Evolutionary conservation across 2,329 filamentous ascomycete species (phyloP).

Genomic region (Phyllosticta citrichinensis): DNA sequence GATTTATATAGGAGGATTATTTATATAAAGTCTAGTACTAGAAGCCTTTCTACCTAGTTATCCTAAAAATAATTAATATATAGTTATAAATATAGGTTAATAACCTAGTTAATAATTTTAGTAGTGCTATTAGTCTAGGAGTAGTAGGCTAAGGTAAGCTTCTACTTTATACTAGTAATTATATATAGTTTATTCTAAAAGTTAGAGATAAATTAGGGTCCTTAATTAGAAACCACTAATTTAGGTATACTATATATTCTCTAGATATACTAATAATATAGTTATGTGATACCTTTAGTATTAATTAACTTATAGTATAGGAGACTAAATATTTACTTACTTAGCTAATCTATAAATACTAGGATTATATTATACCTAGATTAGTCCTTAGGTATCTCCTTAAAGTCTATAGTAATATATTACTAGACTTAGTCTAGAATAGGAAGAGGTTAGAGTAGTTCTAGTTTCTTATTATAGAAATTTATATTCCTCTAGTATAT

Average conservation of each 20-base stretch:
- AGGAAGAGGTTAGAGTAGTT: too few species aligned
- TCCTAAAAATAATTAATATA: background rate
- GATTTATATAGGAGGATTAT: background rate
- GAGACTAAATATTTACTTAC: too few species aligned
- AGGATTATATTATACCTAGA: too few species aligned
- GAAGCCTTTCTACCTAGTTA: background rate
- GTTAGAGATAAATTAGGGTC: background rate
- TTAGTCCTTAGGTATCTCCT: too few species aligned
- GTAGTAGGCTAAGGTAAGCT: background rate
- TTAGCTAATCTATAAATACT: too few species aligned
- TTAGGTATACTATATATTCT: background rate
- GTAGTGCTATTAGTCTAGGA: background rate
- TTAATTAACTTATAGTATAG: too few species aligned
- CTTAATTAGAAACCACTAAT: background rate
- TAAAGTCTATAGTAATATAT: too few species aligned
- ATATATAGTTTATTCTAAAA: too few species aligned
- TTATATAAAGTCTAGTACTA: background rate
- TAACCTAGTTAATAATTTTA: background rate
- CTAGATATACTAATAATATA: background rate
- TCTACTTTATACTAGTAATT: too few species aligned
- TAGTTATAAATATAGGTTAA: background rate
- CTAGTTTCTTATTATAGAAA: too few species aligned
- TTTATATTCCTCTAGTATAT: too few species aligned
- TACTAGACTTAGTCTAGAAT: too few species aligned
- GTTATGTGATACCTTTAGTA: background rate